Evolutionary conservation across 2,329 filamentous ascomycete genomes (phyloP).

Genomic region (Verticillium zaregamsianum): DNA sequence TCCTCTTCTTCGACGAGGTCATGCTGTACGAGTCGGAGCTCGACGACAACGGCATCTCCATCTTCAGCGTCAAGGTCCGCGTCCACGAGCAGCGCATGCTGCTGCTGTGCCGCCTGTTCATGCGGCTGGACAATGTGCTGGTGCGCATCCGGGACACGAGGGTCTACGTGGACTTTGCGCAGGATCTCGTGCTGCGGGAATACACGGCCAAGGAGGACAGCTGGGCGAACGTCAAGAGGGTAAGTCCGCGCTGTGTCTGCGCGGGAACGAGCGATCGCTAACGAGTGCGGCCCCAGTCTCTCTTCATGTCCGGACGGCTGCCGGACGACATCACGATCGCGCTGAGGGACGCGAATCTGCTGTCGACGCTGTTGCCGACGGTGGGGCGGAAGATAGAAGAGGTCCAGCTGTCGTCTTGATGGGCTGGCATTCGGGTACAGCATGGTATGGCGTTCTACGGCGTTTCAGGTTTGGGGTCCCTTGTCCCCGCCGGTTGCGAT

Average conservation of each 20-base stretch:
- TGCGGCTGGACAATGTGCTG: slow-evolving; percentile 87
- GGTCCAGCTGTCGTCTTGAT: slow-evolving; percentile 7
- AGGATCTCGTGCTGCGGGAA: slow-evolving; percentile 76
- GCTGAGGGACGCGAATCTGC: slow-evolving; percentile 73
- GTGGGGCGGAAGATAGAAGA: slow-evolving; percentile 65
- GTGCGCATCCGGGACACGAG: slow-evolving; percentile 85
- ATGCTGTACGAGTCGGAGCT: slow-evolving; percentile 96
- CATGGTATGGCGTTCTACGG: background rate
- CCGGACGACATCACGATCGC: slow-evolving; percentile 73
- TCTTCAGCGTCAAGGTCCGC: slow-evolving; percentile 84
- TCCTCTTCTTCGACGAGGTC: slow-evolving; percentile 94
- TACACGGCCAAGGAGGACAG: slow-evolving; percentile 83
- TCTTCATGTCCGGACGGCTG: slow-evolving; percentile 43
- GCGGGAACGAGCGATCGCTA: slow-evolving; percentile 11
- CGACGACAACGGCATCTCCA: slow-evolving; percentile 92
- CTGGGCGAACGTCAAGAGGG: slow-evolving; percentile 72
- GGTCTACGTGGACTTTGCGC: slow-evolving; percentile 84
- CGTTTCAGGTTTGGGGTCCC: background rate
- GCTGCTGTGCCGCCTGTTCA: slow-evolving; percentile 80
- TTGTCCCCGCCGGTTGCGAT: background rate
- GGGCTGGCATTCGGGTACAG: background rate
- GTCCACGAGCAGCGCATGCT: slow-evolving; percentile 90
- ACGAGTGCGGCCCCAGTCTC: slow-evolving; percentile 31
- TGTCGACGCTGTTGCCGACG: slow-evolving; percentile 65
- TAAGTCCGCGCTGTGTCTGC: slow-evolving; percentile 25